Percentiles rank a stretch among this genome's conserved stretches.
These are phyloP conservation scores for Hyparrhenia diplandra DNA, from an alignment of 176 grass and related monocot genomes.

Conservation along the genomic window DNA sequence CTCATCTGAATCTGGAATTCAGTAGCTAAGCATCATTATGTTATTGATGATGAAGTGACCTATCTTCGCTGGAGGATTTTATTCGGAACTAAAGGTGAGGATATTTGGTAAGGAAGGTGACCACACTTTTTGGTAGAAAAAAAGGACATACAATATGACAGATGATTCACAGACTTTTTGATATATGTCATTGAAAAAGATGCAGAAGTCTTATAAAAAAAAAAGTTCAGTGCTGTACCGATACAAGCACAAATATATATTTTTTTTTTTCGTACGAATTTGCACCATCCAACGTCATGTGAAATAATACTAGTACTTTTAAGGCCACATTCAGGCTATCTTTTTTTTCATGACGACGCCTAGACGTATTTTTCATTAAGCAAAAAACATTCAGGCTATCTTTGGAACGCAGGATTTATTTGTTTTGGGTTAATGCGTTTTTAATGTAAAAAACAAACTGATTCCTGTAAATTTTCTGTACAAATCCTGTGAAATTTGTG, in stretches of 20 bases:
- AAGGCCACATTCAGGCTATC: too few species aligned
- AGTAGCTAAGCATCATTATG: background rate
- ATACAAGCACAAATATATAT: background rate
- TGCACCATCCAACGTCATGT: background rate
- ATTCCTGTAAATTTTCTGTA: too few species aligned
- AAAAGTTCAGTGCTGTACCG: background rate
- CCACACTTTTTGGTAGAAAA: background rate
- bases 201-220: background rate
- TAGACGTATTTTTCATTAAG: too few species aligned
- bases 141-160: background rate
- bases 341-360: too few species aligned
- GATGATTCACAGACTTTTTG: background rate
- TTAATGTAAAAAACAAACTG: too few species aligned
- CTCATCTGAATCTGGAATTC: slow-evolving; percentile 3
- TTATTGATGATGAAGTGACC: background rate
- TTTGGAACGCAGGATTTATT: too few species aligned
- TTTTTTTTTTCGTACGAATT: background rate
- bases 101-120: background rate
- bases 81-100: background rate
- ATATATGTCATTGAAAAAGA: background rate
- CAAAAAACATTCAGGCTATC: too few species aligned
- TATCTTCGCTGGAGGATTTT: background rate
- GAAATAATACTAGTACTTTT: background rate
- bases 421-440: too few species aligned
- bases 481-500: too few species aligned